Evolutionary conservation across 2,329 filamentous ascomycete genomes (phyloP), one percentile per base, ranked within the genome.

Genomic region (Fusarium protoensiforme): DNA sequence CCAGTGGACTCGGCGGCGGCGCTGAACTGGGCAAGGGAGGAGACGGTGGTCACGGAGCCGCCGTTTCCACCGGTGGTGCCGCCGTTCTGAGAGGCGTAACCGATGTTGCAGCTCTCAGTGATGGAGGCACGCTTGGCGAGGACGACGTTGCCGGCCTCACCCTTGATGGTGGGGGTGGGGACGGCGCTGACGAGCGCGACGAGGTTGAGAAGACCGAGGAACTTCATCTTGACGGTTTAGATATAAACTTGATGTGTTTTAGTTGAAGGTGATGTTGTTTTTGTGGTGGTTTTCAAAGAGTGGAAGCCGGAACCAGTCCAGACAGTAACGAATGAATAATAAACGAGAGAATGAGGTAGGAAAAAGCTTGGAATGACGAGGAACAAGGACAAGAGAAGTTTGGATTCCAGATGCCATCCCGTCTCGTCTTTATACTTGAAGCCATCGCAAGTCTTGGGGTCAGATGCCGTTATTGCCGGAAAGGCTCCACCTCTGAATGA

Each of bases 21-120:
- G 20, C 84, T 85, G 71, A 88, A 84, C 48, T 83, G 81, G 33
- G 84, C 82, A 59, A 87, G 84, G 16, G 83, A 63, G n/a, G 77
- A 76, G 54, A 78, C 77, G 46, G 87, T 88, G 39, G 84, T 86
- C 14, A 85, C 87, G 24, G 85, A 80, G 54, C 86, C 87, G 61
- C 86, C 86, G 59, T 83, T 80, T 63, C 87, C 87, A 67, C 87
- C 87, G 2, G 83, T 88, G 36, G 87, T 88, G 61, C 87, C 77
- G 39, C 75, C 77, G 71, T 83, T 83, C 73, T 77, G 69, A 6
- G 77, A 76, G 46, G 80, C 81, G 69, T 80, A 83, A 9, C 82
- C 82, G 46, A 83, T 75, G 62, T 78, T 65, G 64, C 80, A 82
- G n/a, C 79, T 78, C 58, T 83, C 82, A 8, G 78, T 81, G 74